Conservation (phyloP, 1,139 yeast species). For the Yamadazyma diospyri region DNA sequence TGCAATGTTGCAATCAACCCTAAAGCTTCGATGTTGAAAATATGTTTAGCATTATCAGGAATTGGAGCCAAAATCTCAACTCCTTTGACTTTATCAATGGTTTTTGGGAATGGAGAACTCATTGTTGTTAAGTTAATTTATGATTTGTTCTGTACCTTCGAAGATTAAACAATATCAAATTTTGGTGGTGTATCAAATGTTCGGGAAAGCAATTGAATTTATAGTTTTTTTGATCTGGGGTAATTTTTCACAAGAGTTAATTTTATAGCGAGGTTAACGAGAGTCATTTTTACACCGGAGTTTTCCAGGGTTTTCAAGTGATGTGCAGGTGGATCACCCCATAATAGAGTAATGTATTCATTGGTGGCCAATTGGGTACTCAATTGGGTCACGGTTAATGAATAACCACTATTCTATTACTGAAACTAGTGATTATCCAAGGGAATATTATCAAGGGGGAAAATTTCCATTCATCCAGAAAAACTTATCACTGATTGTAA, state of each 20-base stretch:
- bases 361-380: too few relatives aligned
- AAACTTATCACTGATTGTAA: too few relatives aligned
- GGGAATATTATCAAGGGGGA: too few relatives aligned
- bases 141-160: background rate
- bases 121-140: constrained; percentile 17
- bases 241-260: constrained; percentile 6
- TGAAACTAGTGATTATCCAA: background rate
- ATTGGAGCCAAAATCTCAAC: constrained; percentile 65
- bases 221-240: constrained; percentile 14
- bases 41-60: constrained; percentile 56
- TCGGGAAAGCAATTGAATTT: constrained; percentile 20
- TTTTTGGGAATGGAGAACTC: constrained; percentile 53
- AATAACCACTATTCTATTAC: too few relatives aligned
- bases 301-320: too few relatives aligned
- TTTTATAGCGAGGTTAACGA: constrained; percentile 2
- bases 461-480: constrained; percentile 4
- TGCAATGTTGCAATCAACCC: constrained; percentile 73
- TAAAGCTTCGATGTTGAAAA: constrained; percentile 65
- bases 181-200: background rate
- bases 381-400: too few relatives aligned
- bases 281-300: constrained; percentile 5
- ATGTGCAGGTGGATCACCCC: too few relatives aligned
- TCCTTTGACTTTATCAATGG: constrained; percentile 53
- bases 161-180: too few relatives aligned
- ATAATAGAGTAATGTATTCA: too few relatives aligned